Percentiles rank a stretch among this genome's conserved stretches.
Evolutionary conservation across 441 rosid genomes (phyloP).

Genomic region (Macaranga tanarius): DNA sequence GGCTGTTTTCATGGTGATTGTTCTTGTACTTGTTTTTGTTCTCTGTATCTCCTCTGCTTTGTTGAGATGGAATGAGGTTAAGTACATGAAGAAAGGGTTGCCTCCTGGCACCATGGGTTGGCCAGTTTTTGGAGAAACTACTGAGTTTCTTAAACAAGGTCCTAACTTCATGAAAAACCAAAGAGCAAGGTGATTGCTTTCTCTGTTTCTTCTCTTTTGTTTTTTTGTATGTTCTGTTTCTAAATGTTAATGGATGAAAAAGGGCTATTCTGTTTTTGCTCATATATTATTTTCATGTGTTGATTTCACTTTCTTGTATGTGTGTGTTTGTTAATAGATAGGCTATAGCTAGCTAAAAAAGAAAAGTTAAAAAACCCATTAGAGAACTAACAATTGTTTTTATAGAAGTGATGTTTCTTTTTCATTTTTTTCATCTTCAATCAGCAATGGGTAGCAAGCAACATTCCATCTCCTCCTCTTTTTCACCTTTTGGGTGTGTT

Average conservation of each 20-base stretch:
- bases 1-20: slow-evolving; percentile 54
- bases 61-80: slow-evolving; percentile 75
- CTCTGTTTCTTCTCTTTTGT: slow-evolving; percentile 5
- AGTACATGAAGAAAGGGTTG: slow-evolving; percentile 72
- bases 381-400: slow-evolving; percentile 14
- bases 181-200: slow-evolving; percentile 52
- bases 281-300: slow-evolving; percentile 15
- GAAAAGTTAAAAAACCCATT: neutral
- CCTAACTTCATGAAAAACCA: slow-evolving; percentile 90
- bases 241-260: neutral
- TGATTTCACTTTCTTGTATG: neutral
- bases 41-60: slow-evolving; percentile 61
- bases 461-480: neutral
- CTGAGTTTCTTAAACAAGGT: slow-evolving; percentile 90
- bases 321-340: neutral
- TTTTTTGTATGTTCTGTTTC: neutral
- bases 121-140: slow-evolving; percentile 93
- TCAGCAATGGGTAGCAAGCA: slow-evolving; percentile 2
- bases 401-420: slow-evolving; percentile 18
- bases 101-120: slow-evolving; percentile 99
- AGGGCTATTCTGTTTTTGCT: slow-evolving; percentile 18
- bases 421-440: neutral
- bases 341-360: neutral
- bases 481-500: slow-evolving; percentile 12
- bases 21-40: slow-evolving; percentile 39